phyloP scores from a whole-genome alignment of 148 eudicot species.

The Fagopyrum esculentum region DNA sequence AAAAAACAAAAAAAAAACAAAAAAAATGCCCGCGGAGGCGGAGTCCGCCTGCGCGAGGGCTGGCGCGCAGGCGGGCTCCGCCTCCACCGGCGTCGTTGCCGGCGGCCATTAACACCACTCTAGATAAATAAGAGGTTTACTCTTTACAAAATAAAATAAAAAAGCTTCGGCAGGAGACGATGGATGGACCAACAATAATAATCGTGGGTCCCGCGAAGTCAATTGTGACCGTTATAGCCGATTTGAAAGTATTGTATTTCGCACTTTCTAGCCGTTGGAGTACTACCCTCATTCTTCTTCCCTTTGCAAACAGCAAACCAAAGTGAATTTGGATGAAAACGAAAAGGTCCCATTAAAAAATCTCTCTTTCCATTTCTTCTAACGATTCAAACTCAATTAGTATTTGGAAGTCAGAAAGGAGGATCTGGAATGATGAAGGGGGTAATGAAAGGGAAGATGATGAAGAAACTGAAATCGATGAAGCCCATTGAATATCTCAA shows the following conservation, averaged over 20 bases:
- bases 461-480: slow-evolving; percentile 72
- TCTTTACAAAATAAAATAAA: too few species aligned
- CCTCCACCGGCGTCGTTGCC: too few species aligned
- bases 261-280: slow-evolving; percentile 9
- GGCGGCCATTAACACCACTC: too few species aligned
- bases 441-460: slow-evolving; percentile 64
- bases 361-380: neutral
- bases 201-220: neutral
- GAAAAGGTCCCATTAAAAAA: neutral
- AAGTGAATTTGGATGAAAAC: neutral
- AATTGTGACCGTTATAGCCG: slow-evolving; percentile 6
- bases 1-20: too few species aligned
- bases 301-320: slow-evolving; percentile 1
- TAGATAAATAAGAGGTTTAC: too few species aligned
- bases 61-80: too few species aligned
- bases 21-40: too few species aligned
- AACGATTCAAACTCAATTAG: neutral
- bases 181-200: too few species aligned
- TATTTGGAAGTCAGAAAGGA: neutral
- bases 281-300: neutral
- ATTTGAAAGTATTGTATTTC: neutral
- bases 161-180: too few species aligned
- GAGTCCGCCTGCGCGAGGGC: too few species aligned
- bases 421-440: slow-evolving; percentile 43
- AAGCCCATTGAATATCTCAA: slow-evolving; percentile 60